phyloP scores from a whole-genome alignment of 2,329 filamentous ascomycete species.

The Apiospora marii region DNA sequence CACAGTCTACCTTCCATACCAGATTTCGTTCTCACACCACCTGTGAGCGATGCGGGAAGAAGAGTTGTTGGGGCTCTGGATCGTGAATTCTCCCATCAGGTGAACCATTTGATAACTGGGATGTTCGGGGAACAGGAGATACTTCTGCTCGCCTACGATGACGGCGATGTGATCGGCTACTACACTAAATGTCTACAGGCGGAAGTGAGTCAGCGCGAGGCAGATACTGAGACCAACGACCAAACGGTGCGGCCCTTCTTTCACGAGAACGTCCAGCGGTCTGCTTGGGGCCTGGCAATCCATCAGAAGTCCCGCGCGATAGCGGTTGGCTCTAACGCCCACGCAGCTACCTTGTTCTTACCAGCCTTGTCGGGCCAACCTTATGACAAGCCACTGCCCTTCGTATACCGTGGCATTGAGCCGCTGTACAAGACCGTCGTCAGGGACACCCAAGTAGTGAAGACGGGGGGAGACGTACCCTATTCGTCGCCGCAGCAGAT shows the following conservation, averaged over 20 bases:
- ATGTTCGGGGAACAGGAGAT: conserved; percentile 76
- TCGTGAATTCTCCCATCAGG: conserved; percentile 59
- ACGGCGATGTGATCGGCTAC: conserved; percentile 78
- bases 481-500: conserved; percentile 38
- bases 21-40: conserved; percentile 58
- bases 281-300: conserved; percentile 89
- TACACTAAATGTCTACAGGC: conserved; percentile 62
- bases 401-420: conserved; percentile 24
- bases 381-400: conserved; percentile 15
- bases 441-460: conserved; percentile 17
- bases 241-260: conserved; percentile 63
- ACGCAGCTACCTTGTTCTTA: conserved; percentile 43
- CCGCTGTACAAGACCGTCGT: conserved; percentile 13
- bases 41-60: conserved; percentile 48
- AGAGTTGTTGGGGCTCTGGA: conserved; percentile 63
- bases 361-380: conserved; percentile 35
- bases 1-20: conserved; percentile 58
- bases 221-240: conserved; percentile 9
- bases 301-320: conserved; percentile 84
- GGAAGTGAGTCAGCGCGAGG: conserved; percentile 34
- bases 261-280: conserved; percentile 75
- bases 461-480: conserved; percentile 24
- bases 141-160: conserved; percentile 72
- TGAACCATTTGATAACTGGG: conserved; percentile 75
- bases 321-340: conserved; percentile 81